Percentiles rank a stretch among this genome's conserved stretches.
Conservation (phyloP, 768 basidiomycete species). For the Cyclocybe aegerita region DNA sequence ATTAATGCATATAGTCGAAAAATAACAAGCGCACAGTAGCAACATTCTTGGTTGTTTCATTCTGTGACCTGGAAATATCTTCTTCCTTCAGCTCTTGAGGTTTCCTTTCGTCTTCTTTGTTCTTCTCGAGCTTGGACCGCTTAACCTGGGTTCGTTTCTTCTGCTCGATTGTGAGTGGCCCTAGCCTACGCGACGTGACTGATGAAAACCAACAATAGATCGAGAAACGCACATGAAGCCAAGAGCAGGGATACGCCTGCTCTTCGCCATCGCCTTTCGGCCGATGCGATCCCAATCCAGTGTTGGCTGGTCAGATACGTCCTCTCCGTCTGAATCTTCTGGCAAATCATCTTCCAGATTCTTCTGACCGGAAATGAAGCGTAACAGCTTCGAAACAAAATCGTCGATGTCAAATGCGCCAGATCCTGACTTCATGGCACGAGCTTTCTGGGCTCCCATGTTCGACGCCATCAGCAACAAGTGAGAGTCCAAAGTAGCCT, state of each 20-base stretch:
- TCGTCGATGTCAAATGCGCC: constrained; percentile 93
- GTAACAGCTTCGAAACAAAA: constrained; percentile 73
- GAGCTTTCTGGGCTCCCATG: constrained; percentile 84
- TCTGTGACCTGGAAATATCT: constrained; percentile 80
- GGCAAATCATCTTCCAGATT: constrained; percentile 40
- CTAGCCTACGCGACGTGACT: constrained; percentile 61
- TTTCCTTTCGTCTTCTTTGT: constrained; percentile 61
- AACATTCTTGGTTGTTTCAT: constrained; percentile 91
- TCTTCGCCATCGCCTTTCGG: constrained; percentile 78
- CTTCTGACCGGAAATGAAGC: constrained; percentile 73
- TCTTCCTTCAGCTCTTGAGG: constrained; percentile 83
- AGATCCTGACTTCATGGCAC: constrained; percentile 83
- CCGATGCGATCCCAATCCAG: constrained; percentile 89
- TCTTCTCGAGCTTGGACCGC: constrained; percentile 70
- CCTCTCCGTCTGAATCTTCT: constrained; percentile 55
- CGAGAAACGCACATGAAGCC: constrained; percentile 77
- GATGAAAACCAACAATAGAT: constrained; percentile 7
- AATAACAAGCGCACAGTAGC: constrained; percentile 47
- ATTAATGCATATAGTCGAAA: neutral
- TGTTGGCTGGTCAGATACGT: constrained; percentile 39
- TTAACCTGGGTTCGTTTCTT: constrained; percentile 67
- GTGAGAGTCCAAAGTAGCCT: constrained; percentile 88
- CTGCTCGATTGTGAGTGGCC: constrained; percentile 84
- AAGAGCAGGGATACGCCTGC: constrained; percentile 73
- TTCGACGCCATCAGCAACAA: constrained; percentile 77